Conservation (phyloP, 495 filamentous ascomycete species). For the Penicillium coprophilum region DNA sequence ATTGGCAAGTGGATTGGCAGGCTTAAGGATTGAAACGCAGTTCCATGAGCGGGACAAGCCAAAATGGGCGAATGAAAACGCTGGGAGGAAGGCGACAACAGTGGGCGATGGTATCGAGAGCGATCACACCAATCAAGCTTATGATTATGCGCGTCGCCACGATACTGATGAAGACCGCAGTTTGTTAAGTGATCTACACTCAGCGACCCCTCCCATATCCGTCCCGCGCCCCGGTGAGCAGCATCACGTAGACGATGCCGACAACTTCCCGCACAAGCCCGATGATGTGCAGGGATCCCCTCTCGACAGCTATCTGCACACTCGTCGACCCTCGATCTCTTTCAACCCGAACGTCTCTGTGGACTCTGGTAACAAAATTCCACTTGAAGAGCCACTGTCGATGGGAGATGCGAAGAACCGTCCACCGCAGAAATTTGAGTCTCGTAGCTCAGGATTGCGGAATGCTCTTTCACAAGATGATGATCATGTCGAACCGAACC, state of each 20-base stretch:
- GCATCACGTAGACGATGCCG: constrained; percentile 22
- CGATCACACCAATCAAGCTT: constrained; percentile 45
- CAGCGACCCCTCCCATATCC: constrained; percentile 47
- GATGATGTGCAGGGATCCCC: constrained; percentile 43
- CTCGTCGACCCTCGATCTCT: constrained; percentile 43
- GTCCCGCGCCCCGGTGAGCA: constrained; percentile 44
- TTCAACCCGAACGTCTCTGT: constrained; percentile 43
- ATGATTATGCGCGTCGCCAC: constrained; percentile 43
- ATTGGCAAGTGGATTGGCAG: constrained; percentile 27
- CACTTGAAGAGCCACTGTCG: constrained; percentile 42
- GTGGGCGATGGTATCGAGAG: constrained; percentile 46
- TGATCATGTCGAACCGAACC: constrained; percentile 14
- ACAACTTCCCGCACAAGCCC: constrained; percentile 43
- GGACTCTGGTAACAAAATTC: constrained; percentile 37
- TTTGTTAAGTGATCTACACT: constrained; percentile 47
- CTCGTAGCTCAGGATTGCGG: constrained; percentile 42
- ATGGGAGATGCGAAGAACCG: constrained; percentile 32
- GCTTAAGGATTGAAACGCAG: constrained; percentile 46
- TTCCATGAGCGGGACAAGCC: constrained; percentile 30
- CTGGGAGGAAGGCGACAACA: constrained; percentile 27
- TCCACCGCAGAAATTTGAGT: constrained; percentile 33
- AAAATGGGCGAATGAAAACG: constrained; percentile 30
- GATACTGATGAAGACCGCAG: constrained; percentile 50
- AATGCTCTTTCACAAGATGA: constrained; percentile 42
- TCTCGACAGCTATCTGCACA: constrained; percentile 44